These are phyloP conservation scores for Saccharomyces jurei DNA, from an alignment of 805 yeast species.

Conservation along the genomic window DNA sequence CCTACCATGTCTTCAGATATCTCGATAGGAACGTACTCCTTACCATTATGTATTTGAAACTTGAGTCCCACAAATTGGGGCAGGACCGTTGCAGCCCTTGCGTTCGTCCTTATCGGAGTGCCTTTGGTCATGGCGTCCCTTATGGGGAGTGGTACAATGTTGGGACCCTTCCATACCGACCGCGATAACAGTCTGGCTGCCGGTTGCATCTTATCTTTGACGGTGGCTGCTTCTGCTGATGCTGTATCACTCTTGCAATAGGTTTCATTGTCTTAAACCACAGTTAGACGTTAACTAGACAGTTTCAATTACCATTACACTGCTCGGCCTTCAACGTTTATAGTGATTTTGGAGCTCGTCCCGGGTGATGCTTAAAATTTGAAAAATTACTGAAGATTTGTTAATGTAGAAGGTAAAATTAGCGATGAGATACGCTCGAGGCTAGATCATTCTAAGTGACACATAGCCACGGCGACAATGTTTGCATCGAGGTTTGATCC, in stretches of 20 bases:
- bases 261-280: neutral
- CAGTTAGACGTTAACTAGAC: neutral
- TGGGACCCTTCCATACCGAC: conserved; percentile 74
- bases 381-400: neutral
- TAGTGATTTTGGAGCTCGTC: neutral
- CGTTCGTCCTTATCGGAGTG: conserved; percentile 90
- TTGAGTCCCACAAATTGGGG: conserved; percentile 94
- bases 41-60: conserved; percentile 94
- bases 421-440: neutral
- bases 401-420: neutral
- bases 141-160: conserved; percentile 89
- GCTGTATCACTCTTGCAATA: neutral
- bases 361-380: neutral
- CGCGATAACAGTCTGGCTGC: conserved; percentile 37
- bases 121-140: conserved; percentile 73
- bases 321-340: neutral
- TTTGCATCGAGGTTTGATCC: conserved; percentile 65
- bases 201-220: neutral
- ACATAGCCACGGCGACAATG: conserved; percentile 31
- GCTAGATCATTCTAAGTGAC: neutral
- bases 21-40: conserved; percentile 81
- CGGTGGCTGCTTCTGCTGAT: neutral
- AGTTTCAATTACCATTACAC: neutral
- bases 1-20: conserved; percentile 96
- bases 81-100: conserved; percentile 85